Base-by-base conservation (phyloP, 495 filamentous ascomycete species). In the Penicillium chermesinum region DNA sequence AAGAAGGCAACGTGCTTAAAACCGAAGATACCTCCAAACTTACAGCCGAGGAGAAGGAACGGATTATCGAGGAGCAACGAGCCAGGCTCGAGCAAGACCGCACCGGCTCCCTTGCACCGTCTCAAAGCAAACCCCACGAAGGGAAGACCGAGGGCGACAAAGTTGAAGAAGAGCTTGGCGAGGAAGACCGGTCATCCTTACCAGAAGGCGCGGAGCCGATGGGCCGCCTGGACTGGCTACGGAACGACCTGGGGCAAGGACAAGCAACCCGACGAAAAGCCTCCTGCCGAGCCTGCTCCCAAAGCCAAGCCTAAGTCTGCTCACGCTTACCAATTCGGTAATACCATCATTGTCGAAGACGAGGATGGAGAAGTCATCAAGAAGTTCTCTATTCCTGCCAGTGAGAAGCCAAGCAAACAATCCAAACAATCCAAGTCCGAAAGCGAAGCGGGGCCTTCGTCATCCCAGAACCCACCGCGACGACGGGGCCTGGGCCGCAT, bases 271-370 rank as follows among this genome's bases (percentile, higher is more conserved):
- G 49, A 63, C 35, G 27, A 46, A 6, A 48, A 53, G 47, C 52
- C 41, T 36, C 51, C 55, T 17, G 43, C 50, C 20, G 53, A 55
- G 2, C 34, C 48, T 3, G 50, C 46, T 12, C 55, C 54, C 16
- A 62, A 64, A 40, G 45, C 54, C 9, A 61, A 61, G 43, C 59
- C 36, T 38, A 71, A 78, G 17, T 83, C 93, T 4, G 94, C 94
- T 9, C 79, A 88, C 57, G 94, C 94, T 2, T 99, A 95, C 58
- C 89, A 95, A 55, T 96, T 91, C 55, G 94, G 91, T 37, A 93
- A 88, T 54, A 95, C 90, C 64, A 91, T 99, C 55, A 96, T 99
- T 59, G 89, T 99, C 13, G 94, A 99, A 66, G 91, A 99, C 56
- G 90, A 91, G 63, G 87, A 96, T 61, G 94, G 94, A 21, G 94